Conservation (phyloP, 2,329 filamentous ascomycete genomes). For the Teratosphaeria destructans region DNA sequence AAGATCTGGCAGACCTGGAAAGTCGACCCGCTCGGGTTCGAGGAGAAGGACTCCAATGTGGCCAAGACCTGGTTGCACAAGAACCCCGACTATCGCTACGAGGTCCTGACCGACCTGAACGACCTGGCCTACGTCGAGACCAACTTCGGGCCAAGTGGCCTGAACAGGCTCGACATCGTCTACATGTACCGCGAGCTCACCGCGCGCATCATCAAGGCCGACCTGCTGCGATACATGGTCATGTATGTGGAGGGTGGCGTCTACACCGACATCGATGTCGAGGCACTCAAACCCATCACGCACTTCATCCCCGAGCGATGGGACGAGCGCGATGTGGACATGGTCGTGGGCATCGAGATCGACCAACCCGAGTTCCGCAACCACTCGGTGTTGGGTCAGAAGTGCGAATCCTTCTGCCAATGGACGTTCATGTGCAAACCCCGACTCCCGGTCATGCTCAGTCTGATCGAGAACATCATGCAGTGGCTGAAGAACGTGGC, state of each 20-base stretch:
- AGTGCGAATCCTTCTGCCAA: constrained; percentile 62
- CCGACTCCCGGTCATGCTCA: constrained; percentile 56
- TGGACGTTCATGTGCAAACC: constrained; percentile 67
- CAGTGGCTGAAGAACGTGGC: constrained; percentile 53
- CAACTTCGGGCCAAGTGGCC: constrained; percentile 53
- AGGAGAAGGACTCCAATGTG: constrained; percentile 49
- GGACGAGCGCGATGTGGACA: constrained; percentile 53
- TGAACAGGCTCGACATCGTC: constrained; percentile 58
- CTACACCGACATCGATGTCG: constrained; percentile 52
- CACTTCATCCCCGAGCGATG: constrained; percentile 55
- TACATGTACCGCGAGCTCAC: constrained; percentile 50
- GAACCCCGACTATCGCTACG: constrained; percentile 57
- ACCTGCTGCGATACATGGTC: constrained; percentile 55
- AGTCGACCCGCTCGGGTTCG: constrained; percentile 55
- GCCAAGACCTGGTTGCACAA: constrained; percentile 56
- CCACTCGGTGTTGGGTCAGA: constrained; percentile 56
- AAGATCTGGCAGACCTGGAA: constrained; percentile 77
- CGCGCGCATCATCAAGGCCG: constrained; percentile 56
- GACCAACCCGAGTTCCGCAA: constrained; percentile 55
- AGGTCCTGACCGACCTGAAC: constrained; percentile 60
- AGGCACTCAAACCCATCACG: constrained; percentile 43
- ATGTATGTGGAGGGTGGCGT: constrained; percentile 57
- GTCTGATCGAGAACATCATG: constrained; percentile 58
- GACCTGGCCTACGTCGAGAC: constrained; percentile 57
- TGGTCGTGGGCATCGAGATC: constrained; percentile 62